phyloP scores from a whole-genome alignment of 345 rosid genomes.

The Gossypium sturtianum region DNA sequence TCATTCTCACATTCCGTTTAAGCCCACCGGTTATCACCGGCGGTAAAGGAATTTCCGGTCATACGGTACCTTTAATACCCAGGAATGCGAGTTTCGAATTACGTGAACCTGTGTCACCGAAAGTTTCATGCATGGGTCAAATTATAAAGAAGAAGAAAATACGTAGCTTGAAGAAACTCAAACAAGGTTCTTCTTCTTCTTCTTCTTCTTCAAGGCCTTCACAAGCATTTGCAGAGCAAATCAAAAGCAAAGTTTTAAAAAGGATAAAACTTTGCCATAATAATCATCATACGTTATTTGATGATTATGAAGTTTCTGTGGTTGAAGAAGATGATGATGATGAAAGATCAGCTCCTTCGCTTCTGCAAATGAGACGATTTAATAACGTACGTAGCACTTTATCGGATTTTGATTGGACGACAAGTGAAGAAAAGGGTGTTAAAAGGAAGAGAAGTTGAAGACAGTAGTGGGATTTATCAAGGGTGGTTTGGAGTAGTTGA shows the following conservation, averaged over 20 bases:
- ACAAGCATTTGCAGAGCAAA: background rate
- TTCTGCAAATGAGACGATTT: background rate
- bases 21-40: background rate
- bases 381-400: background rate
- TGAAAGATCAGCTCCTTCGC: background rate
- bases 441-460: background rate
- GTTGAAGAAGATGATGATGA: no score
- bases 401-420: background rate
- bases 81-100: background rate
- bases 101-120: background rate
- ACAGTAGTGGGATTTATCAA: no score
- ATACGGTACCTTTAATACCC: constrained; percentile 1
- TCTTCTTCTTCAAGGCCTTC: background rate
- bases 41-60: background rate
- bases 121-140: constrained; percentile 1
- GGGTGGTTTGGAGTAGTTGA: background rate
- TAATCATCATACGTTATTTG: no score
- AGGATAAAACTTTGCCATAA: no score
- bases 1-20: background rate
- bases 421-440: background rate
- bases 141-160: background rate
- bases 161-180: background rate
- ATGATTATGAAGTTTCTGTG: no score
- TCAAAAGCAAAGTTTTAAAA: background rate
- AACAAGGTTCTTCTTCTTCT: background rate